Evolutionary conservation across 1,284 basidiomycete genomes (phyloP).

Genomic region (Microbotryomycetes sp.): DNA sequence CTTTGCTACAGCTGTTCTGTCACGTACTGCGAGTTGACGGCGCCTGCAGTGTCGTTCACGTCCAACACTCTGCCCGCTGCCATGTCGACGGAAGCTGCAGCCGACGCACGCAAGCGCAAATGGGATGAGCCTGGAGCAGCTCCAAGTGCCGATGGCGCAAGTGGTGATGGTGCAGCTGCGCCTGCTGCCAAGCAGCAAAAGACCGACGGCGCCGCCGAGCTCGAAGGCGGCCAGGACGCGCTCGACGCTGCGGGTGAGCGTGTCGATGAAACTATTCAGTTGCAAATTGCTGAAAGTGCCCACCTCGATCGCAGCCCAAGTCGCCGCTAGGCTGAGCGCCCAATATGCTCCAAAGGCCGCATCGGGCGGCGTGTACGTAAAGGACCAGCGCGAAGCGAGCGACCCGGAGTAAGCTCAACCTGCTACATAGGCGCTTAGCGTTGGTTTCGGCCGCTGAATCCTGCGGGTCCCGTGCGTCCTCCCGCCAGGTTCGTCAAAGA

Average conservation of each 20-base stretch:
- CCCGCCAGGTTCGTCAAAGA: slow-evolving; percentile 60
- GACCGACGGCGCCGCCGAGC: slow-evolving; percentile 42
- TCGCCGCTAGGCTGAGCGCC: slow-evolving; percentile 85
- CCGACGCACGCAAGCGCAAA: slow-evolving; percentile 52
- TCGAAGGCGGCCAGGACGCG: slow-evolving; percentile 47
- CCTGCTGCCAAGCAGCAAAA: slow-evolving; percentile 48
- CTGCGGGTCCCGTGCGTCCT: too few relatives aligned
- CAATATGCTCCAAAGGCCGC: slow-evolving; percentile 50
- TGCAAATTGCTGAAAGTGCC: not conserved
- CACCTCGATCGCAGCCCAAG: slow-evolving; percentile 51
- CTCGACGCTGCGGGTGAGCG: slow-evolving; percentile 65
- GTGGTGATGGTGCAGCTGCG: slow-evolving; percentile 46
- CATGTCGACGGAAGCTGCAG: not conserved
- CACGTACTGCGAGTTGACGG: too few relatives aligned
- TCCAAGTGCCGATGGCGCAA: slow-evolving; percentile 47
- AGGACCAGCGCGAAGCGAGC: slow-evolving; percentile 7
- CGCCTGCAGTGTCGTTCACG: too few relatives aligned
- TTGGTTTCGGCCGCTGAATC: not conserved
- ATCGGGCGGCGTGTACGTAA: slow-evolving; percentile 11
- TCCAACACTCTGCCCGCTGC: too few relatives aligned
- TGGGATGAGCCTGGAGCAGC: slow-evolving; percentile 57
- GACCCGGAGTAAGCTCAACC: slow-evolving; percentile 14
- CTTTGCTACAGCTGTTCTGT: too few relatives aligned
- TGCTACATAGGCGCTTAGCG: too few relatives aligned
- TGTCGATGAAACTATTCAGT: slow-evolving; percentile 23